Evolutionary conservation across 768 basidiomycete genomes (phyloP), one percentile per base, ranked within the genome.

Genomic region (Candolleomyces eurysporus): DNA sequence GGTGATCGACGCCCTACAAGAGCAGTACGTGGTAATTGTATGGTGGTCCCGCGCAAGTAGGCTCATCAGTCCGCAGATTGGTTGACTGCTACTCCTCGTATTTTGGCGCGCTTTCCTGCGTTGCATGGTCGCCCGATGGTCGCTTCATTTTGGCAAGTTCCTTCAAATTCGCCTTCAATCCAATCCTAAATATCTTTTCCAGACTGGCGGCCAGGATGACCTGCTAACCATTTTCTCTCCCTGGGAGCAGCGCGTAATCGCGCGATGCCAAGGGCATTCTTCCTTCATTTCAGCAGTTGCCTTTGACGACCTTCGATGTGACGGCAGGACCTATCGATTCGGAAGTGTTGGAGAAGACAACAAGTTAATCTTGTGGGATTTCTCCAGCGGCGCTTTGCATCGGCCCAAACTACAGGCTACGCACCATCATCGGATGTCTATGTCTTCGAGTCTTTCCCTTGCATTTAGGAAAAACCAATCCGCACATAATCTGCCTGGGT

Each of bases 141-240:
- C 86, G 96, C 19, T 98, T 96, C 70, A 89, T 99, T 51, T 74
- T 97, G 62, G 94, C 91, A 71, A 55, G 70, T 62, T 10, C n/a
- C 19, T 51, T 42, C 49, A 51, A 26, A 42, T 59, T 55, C 14
- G 22, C n/a, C 57, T 49, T 62, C 39, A 51, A 48, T 46, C 13
- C 49, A 49, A 60, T 58, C 63, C 6, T 65, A 54, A 43, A 14
- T 21, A 48, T 55, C 26, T 51, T 49, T 22, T 61, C 19, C 66
- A 95, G 92, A 93, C 94, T 1, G 97, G 96, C 13, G 97, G 97
- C 0, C 96, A 99, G 78, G 97, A 99, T 69, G 97, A 99, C 69
- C 82, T 98, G 10, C 76, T 97, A 58, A 96, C 96, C 4, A 91
- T 99, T 62, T 93, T 94, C 72, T 95, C 96, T 0, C 94, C 95